Evolutionary conservation across 345 rosid species (phyloP).

Genomic region (Eucalyptus lansdowneana): DNA sequence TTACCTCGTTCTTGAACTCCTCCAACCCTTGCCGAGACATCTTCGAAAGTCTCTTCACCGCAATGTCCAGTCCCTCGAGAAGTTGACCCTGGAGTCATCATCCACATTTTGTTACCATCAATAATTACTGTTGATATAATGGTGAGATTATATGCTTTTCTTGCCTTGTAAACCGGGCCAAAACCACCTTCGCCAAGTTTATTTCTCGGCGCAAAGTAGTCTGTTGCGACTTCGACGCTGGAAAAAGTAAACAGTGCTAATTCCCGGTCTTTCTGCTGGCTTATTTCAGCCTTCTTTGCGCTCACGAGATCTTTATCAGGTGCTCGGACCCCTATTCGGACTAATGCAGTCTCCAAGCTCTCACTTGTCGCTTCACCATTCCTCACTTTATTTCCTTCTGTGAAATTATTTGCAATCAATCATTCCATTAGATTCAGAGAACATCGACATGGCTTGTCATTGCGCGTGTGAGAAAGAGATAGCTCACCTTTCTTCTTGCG

Average conservation of each 20-base stretch:
- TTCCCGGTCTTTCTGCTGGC: background rate
- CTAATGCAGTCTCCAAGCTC: background rate
- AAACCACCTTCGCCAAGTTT: constrained; percentile 52
- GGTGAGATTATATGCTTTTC: background rate
- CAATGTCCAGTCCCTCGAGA: background rate
- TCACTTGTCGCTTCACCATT: background rate
- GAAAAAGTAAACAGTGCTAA: background rate
- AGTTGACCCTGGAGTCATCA: background rate
- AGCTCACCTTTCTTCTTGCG: background rate
- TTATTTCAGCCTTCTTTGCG: no score
- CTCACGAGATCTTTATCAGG: background rate
- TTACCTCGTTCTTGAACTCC: constrained; percentile 12
- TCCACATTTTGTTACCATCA: background rate
- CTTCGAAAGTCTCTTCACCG: constrained; percentile 6
- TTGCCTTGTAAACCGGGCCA: constrained; percentile 38
- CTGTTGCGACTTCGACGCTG: constrained; percentile 12
- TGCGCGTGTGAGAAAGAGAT: background rate
- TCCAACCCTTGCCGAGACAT: constrained; percentile 9
- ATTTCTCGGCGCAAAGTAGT: constrained; percentile 13
- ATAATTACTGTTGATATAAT: background rate
- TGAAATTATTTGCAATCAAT: background rate
- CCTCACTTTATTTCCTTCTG: background rate
- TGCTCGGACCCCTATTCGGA: background rate
- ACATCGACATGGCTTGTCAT: background rate
- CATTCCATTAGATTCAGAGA: background rate